Base-by-base conservation (phyloP, 2,329 filamentous ascomycete species). In the Tolypocladium paradoxum region DNA sequence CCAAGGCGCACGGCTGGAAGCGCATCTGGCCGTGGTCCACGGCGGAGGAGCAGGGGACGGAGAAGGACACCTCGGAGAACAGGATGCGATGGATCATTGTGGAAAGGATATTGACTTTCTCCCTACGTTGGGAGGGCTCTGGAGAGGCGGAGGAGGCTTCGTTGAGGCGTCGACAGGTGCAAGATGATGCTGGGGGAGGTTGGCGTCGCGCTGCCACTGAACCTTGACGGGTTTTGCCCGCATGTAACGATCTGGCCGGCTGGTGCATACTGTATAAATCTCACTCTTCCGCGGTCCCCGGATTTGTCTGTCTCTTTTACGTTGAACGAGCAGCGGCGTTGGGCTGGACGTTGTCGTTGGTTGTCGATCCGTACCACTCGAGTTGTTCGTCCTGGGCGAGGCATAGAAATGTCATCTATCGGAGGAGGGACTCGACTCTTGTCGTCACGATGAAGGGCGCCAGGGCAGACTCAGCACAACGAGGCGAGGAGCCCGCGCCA, bases 11-110 rank as follows among this genome's bases (percentile, higher is more conserved):
- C 6, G 53, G 57, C 16, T 71, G 69, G 68, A 60, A 64, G 49
- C 64, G 63, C 40, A 65, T 71, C 33, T 50, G 63, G 20, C 65
- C 67, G 4, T 70, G 67, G 66, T 57, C 65, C 11, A 57, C 60
- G 24, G 57, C 62, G n/a, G 59, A 60, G 18, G 60, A 61, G 20
- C 56, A 58, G 22, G 58, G 56, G 24, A 60, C 62, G 16, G 60
- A 61, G 20, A 63, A 60, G n/a, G 58, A 60, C 16, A 60, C 62
- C 1, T 61, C 59, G 31, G 63, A 64, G 53, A 66, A 70, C 52
- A 58, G 63, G 46, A 66, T 70, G 66, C 62, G 69, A 53, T 71
- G 69, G 69, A 64, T 68, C 33, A 58, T 69, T 24, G 68, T 70
- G 9, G 69, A 71, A 55, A 62, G 69, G 18, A 69, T 65, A 38